Evolutionary conservation across 140 eudicot genomes (phyloP), one percentile per base, ranked within the genome.

Genomic region (Artemisia princeps): DNA sequence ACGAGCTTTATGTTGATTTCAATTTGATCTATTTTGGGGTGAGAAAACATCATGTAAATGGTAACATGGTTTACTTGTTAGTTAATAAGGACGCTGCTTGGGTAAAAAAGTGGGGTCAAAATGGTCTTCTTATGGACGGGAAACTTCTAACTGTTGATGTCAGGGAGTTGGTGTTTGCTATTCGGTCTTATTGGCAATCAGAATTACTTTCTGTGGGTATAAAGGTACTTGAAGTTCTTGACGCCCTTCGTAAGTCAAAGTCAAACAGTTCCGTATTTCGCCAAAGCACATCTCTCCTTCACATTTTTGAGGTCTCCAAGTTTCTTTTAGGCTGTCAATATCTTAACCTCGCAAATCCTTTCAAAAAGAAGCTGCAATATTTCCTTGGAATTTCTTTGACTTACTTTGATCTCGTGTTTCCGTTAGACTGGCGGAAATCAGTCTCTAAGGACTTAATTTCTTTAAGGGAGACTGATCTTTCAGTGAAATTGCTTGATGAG

Each of bases 21-120:
- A 74, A 84, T 74, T 20, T 83, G 30, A 65, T 72, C 60, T 86
- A 81, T 44, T 82, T 83, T 69, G 95, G 95, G 2, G 77, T 71
- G 20, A 45, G 78, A 51, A 65, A 77, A 62, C 70, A 58, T 40
- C 4, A 17, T 12, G 62, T 61, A 23, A 57, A 65, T 2, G 28
- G 67, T 1, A 67, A 59, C 37, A 44, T 40, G 37, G 58, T 52
- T 23, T 83, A 74, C 57, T 15, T 59, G 8, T 60, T 84, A 64
- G 60, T 78, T 56, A 54, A 62, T 40, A 79, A 84, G 10, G 74
- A 74, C 55, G 79, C 82, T 13, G 71, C 73, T 55, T 86, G 95
- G 95, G 40, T 83, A 28, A 77, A 45, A 61, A 73, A 65, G 12
- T 22, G 70, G 14, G 74, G 82, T 55, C 13, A 68, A 5, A 59